These are phyloP conservation scores for Pseudomassariella vexata DNA, from an alignment of 2,329 filamentous ascomycete genomes.

Conservation along the genomic window DNA sequence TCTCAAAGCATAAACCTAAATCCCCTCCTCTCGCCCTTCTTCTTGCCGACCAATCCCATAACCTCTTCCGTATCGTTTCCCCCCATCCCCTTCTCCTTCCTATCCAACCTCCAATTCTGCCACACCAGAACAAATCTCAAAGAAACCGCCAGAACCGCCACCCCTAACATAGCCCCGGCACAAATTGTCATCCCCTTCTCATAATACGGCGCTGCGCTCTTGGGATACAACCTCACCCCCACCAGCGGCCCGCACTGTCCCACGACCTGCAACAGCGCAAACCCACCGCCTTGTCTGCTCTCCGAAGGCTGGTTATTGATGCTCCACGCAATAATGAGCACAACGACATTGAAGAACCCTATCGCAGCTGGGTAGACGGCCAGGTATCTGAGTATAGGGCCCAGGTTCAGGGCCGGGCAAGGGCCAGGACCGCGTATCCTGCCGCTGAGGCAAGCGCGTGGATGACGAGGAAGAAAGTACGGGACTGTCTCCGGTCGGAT, in stretches of 20 bases:
- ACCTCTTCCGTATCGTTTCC: constrained; percentile 9
- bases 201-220: constrained; percentile 55
- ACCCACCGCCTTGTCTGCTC: constrained; percentile 65
- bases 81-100: constrained; percentile 1
- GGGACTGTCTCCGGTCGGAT: constrained; percentile 61
- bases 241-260: constrained; percentile 74
- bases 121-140: constrained; percentile 48
- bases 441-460: constrained; percentile 61
- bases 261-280: constrained; percentile 75
- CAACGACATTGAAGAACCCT: constrained; percentile 81
- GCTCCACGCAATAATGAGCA: constrained; percentile 80
- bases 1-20: constrained; percentile 11
- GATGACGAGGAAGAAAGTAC: constrained; percentile 61
- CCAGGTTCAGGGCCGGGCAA: constrained; percentile 44
- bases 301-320: constrained; percentile 76
- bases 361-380: constrained; percentile 72
- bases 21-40: neutral
- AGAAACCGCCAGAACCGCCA: constrained; percentile 48
- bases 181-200: constrained; percentile 57
- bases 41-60: constrained; percentile 6
- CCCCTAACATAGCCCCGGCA: constrained; percentile 55
- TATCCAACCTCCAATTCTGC: constrained; percentile 42
- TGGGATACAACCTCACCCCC: constrained; percentile 62
- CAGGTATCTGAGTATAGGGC: constrained; percentile 56
- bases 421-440: constrained; percentile 56